A percentile compares a stretch with the other conserved stretches of the same genome.
Evolutionary conservation across 2,329 filamentous ascomycete genomes (phyloP).

Genomic region (Epichloe gansuensis): DNA sequence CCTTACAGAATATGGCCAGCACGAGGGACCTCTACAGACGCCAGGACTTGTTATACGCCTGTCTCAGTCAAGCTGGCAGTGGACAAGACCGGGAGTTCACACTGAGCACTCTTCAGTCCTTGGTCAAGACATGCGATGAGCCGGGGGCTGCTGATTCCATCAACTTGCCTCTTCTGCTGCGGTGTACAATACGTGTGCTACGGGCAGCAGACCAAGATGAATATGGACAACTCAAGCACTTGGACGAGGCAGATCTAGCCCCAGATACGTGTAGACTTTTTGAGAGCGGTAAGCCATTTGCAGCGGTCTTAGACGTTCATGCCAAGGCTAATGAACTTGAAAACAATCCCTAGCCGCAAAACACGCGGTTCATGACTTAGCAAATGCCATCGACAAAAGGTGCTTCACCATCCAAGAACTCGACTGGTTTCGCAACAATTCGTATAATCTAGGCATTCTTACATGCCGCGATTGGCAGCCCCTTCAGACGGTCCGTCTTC

Average conservation of each 20-base stretch:
- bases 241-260: conserved; percentile 10
- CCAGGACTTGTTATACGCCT: conserved; percentile 61
- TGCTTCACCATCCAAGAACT: conserved; percentile 53
- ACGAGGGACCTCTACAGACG: conserved; percentile 30
- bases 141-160: conserved; percentile 9
- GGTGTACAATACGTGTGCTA: conserved; percentile 41
- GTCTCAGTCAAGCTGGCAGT: conserved; percentile 62
- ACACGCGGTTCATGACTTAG: conserved; percentile 20
- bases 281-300: conserved; percentile 26
- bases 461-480: conserved; percentile 43
- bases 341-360: conserved; percentile 13
- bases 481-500: conserved; percentile 40
- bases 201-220: conserved; percentile 27
- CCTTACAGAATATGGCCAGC: conserved; percentile 42
- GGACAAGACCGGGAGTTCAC: conserved; percentile 48
- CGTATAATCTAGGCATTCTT: conserved; percentile 64
- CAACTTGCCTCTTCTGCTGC: conserved; percentile 24
- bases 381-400: conserved; percentile 27
- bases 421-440: conserved; percentile 72
- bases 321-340: background rate
- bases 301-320: background rate
- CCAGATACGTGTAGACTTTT: conserved; percentile 42
- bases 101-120: conserved; percentile 21
- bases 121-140: conserved; percentile 16
- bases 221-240: conserved; percentile 8